Evolutionary conservation across 2,329 filamentous ascomycete genomes (phyloP).

Genomic region (Diaporthe eres): DNA sequence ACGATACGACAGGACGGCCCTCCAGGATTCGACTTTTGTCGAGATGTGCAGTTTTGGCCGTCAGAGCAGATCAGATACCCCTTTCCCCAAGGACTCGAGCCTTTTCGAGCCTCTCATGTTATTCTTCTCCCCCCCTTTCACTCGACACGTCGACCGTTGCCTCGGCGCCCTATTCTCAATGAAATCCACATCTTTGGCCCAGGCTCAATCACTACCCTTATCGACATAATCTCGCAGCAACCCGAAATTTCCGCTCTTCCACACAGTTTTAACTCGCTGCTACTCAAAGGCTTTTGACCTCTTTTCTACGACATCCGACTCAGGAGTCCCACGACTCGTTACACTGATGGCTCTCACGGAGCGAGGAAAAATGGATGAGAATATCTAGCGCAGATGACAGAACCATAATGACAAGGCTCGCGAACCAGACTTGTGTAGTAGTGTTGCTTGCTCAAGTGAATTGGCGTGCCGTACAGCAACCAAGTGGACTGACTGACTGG

Average conservation of each 20-base stretch:
- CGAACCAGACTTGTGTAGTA: neutral
- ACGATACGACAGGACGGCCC: constrained; percentile 39
- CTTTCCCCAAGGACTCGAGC: constrained; percentile 36
- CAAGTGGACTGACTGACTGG: neutral
- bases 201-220: constrained; percentile 37
- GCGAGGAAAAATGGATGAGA: constrained; percentile 37
- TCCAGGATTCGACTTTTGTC: constrained; percentile 31
- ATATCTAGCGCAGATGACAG: constrained; percentile 42
- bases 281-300: constrained; percentile 32
- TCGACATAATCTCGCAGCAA: constrained; percentile 38
- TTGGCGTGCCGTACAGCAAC: neutral
- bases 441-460: constrained; percentile 1
- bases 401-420: constrained; percentile 40
- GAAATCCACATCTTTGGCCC: constrained; percentile 14
- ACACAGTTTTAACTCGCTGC: constrained; percentile 24
- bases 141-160: constrained; percentile 34
- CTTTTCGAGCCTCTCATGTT: constrained; percentile 31
- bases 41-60: constrained; percentile 40
- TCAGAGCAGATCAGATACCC: constrained; percentile 43
- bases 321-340: constrained; percentile 26
- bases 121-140: constrained; percentile 33
- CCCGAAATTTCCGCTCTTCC: constrained; percentile 36
- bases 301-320: constrained; percentile 34
- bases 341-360: constrained; percentile 37
- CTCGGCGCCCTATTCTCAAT: constrained; percentile 24